phyloP scores from a whole-genome alignment of 306 rosid genomes.

The Citrullus colocynthis region DNA sequence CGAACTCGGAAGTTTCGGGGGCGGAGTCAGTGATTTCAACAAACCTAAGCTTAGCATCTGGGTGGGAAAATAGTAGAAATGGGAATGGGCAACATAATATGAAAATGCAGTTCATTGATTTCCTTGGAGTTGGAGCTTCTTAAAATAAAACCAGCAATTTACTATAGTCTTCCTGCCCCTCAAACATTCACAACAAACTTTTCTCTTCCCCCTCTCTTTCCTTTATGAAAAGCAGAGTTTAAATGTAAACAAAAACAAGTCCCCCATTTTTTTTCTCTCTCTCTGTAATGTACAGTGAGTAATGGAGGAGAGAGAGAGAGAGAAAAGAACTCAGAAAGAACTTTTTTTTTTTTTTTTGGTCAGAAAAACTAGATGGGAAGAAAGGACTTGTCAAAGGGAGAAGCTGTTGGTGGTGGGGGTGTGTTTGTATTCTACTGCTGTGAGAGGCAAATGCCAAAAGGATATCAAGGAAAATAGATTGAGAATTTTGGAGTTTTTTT shows the following conservation, averaged over 20 bases:
- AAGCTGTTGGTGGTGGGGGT: not conserved
- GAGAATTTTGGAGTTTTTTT: not conserved
- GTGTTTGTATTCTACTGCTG: not conserved
- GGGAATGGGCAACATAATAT: constrained; percentile 3
- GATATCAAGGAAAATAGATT: not conserved
- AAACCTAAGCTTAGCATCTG: constrained; percentile 23
- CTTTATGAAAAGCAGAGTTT: constrained; percentile 5
- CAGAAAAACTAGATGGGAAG: not conserved
- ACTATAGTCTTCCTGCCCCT: not conserved
- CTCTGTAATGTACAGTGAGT: not conserved
- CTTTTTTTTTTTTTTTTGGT: not conserved
- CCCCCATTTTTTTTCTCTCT: not conserved
- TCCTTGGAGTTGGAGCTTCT: constrained; percentile 76
- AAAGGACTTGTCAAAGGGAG: not conserved
- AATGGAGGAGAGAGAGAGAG: not conserved
- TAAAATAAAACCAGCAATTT: not conserved
- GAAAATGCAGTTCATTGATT: constrained; percentile 59
- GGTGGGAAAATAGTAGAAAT: constrained; percentile 17
- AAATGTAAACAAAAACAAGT: not conserved
- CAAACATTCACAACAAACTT: not conserved
- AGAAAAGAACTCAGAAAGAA: not conserved
- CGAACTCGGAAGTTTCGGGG: constrained; percentile 59
- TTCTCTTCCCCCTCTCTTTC: not conserved
- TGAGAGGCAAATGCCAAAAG: not conserved
- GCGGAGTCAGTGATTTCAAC: constrained; percentile 57